Base-by-base conservation (phyloP, 768 basidiomycete genomes). In the Peribolospora kevripleyi region DNA sequence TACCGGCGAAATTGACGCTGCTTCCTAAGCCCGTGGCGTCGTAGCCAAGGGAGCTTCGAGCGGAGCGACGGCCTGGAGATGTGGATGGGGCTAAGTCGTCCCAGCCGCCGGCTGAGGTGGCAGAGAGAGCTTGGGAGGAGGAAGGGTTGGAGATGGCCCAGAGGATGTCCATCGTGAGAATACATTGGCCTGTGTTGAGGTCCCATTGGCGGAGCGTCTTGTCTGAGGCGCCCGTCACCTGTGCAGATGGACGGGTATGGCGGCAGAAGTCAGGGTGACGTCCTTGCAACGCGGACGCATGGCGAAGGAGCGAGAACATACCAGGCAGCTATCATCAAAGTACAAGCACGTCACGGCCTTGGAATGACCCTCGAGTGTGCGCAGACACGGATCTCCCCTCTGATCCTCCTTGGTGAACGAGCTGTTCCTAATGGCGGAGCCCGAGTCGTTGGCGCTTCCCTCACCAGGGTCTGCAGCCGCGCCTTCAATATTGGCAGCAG, bases 131-230 rank as follows among this genome's bases (percentile, higher is more conserved):
- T 14, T 58, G 56, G 11, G 51, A 52, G 37, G 52, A 9, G 2
- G 80, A 74, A 3, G 87, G 79, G 68, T 97, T 91, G 7, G 86
- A 87, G 61, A 97, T 91, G 2, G 91, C 93, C 93, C 93, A 98
- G 37, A 98, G 78, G 59, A 98, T 93, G 68, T 98, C 93, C 93
- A 98, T 98, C 36, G 91, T 91, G 73, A 93, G 81, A 49, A 97
- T 81, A 68, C 93, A 98, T 72, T 97, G 93, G 6, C 91, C 93
- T 0, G 93, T 97, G 14, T 76, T 77, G 54, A 97, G 76, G 65
- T 97, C 93, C 93, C 93, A 98, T 66, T 97, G 91, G 3, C 93
- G 84, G 54, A 98, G 74, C 0, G 93, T 98, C 69, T 95, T 95
- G 70, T 98, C 93, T 3, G 85, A 87, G 5, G 93, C 91, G 42